Evolutionary conservation across 352 stramenopile species (phyloP).

Genomic region (Globisporangium rhizosaccharum): DNA sequence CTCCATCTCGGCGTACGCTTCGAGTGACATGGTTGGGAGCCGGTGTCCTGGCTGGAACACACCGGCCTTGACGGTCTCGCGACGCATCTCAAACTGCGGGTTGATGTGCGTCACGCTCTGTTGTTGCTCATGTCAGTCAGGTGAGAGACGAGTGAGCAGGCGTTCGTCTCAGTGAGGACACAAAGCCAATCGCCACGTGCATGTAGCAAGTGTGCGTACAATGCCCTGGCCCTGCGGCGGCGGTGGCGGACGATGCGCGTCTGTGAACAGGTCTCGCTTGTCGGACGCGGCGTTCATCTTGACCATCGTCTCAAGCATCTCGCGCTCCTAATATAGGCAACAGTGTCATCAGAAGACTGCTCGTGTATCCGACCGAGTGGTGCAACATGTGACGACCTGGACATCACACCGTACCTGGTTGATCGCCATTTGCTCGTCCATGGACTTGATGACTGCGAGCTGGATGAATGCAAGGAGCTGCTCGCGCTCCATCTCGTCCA

Average conservation of each 20-base stretch:
- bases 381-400: background rate
- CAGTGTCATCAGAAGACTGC: too few species aligned
- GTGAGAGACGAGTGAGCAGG: background rate
- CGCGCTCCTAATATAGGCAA: slow-evolving; percentile 35
- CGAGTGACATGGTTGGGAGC: slow-evolving; percentile 93
- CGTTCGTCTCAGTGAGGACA: background rate
- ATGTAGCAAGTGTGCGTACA: slow-evolving; percentile 27
- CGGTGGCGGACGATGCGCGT: slow-evolving; percentile 52
- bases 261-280: slow-evolving; percentile 65
- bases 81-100: slow-evolving; percentile 80
- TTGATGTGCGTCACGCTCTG: slow-evolving; percentile 84
- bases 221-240: slow-evolving; percentile 68
- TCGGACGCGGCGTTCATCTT: slow-evolving; percentile 64
- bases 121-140: slow-evolving; percentile 1
- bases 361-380: background rate
- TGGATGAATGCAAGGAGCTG: slow-evolving; percentile 81
- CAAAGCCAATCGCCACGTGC: background rate
- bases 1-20: slow-evolving; percentile 91
- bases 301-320: slow-evolving; percentile 86
- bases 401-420: slow-evolving; percentile 34
- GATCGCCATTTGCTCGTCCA: slow-evolving; percentile 70
- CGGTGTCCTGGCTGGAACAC: slow-evolving; percentile 96
- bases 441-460: slow-evolving; percentile 63
- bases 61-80: slow-evolving; percentile 75
- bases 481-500: slow-evolving; percentile 76